Conservation (phyloP, 371 early-diverging fungal genomes). For the Catenaria anguillulae region DNA sequence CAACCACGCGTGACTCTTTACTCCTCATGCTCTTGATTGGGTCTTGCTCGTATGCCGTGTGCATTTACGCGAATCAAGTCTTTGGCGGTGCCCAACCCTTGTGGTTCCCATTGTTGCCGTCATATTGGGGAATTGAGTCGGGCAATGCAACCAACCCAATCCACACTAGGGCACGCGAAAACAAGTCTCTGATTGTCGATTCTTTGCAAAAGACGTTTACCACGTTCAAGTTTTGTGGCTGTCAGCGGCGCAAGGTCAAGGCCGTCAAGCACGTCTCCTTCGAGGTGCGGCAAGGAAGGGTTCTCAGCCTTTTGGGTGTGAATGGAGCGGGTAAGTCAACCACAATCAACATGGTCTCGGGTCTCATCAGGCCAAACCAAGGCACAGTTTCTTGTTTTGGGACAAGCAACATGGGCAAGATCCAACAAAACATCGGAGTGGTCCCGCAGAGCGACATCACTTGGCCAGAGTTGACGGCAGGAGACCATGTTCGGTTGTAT, state of each 20-base stretch:
- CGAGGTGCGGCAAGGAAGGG: background rate
- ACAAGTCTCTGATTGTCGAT: too few relatives aligned
- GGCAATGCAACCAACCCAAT: background rate
- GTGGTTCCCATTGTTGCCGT: background rate
- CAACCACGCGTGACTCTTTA: too few relatives aligned
- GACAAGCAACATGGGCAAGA: constrained; percentile 13
- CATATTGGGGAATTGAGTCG: background rate
- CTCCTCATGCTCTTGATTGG: background rate
- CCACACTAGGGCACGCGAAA: background rate
- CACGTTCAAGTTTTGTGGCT: too few relatives aligned
- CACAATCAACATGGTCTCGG: constrained; percentile 2
- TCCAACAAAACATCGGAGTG: constrained; percentile 21
- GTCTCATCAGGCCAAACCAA: constrained; percentile 6
- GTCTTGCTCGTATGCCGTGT: too few relatives aligned
- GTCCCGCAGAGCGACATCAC: constrained; percentile 28
- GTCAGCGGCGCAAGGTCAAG: background rate
- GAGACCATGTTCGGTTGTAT: background rate
- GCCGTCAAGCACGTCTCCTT: constrained; percentile 2
- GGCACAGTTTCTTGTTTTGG: constrained; percentile 12
- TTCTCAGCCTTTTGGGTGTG: constrained; percentile 10
- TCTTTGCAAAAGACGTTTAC: too few relatives aligned
- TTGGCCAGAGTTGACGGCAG: constrained; percentile 20
- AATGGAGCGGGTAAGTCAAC: constrained; percentile 13
- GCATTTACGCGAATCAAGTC: background rate
- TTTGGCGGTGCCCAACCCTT: background rate